Evolutionary conservation across 257 asterid genomes (phyloP).

Genomic region (Prunella vulgaris): DNA sequence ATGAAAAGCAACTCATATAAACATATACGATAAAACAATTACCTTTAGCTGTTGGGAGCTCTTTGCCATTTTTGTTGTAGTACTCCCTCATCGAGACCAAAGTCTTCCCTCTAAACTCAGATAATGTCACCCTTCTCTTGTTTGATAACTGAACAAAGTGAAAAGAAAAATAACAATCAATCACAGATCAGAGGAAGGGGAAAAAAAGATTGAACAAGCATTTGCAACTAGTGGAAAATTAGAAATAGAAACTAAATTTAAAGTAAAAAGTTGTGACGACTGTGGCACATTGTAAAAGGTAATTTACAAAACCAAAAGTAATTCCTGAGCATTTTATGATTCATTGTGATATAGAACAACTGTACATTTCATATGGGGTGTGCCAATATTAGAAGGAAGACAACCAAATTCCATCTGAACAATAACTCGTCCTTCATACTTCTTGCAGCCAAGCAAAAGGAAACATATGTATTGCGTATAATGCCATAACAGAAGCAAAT

Average conservation of each 20-base stretch:
- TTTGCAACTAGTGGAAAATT: not conserved
- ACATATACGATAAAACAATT: not conserved
- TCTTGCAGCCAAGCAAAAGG: not conserved
- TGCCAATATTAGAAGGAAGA: not conserved
- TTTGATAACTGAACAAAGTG: slow-evolving; percentile 45
- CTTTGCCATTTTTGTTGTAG: slow-evolving; percentile 79
- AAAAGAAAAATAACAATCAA: not conserved
- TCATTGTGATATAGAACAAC: not conserved
- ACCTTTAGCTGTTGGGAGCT: slow-evolving; percentile 92
- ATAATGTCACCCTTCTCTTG: slow-evolving; percentile 84
- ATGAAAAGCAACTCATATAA: not conserved
- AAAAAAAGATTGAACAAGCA: not conserved
- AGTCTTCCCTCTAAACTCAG: slow-evolving; percentile 84
- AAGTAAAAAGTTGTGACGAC: not conserved
- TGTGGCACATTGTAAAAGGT: not conserved
- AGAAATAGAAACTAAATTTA: not conserved
- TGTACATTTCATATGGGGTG: not conserved
- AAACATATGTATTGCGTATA: not conserved
- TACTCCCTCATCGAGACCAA: slow-evolving; percentile 87
- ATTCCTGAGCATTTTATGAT: not conserved
- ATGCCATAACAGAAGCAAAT: not conserved
- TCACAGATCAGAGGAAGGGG: not conserved
- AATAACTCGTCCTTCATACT: not conserved
- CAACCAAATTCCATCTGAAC: not conserved
- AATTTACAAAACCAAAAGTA: not conserved